Evolutionary conservation across 345 rosid species (phyloP), one percentile per base, ranked within the genome.

Genomic region (Camelina neglecta): DNA sequence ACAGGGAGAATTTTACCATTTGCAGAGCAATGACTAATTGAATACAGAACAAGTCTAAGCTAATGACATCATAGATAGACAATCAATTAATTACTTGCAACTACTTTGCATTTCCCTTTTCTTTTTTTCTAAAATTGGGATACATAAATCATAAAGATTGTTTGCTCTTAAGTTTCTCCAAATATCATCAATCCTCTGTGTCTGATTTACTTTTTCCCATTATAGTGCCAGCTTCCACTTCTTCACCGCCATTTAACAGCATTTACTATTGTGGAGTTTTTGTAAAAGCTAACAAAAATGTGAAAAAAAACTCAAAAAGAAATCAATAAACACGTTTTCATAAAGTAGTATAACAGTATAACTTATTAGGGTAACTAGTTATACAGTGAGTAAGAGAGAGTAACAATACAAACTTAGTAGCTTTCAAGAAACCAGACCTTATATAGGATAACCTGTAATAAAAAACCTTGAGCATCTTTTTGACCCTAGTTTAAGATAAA

Each of bases 191-290:
- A 72, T 51, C 29, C 36, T 72, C 56, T 66, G 36, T 66, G 77
- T 51, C 69, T 66, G 73, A 72, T 39, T 77, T 78, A 62, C 49
- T 26, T 60, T 72, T 65, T 65, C 68, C 73, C 31, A 72, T 72
- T 66, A 72, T 72, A 72, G 67, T 72, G 64, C 69, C 73, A 77
- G 81, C 77, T 73, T 78, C 71, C 74, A 47, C 63, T 66, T 26
- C 76, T 41, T 60, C 81, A 78, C 73, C 73, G 65, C 58, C 81
- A 72, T 78, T 73, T 78, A 72, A 78, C 81, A 78, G 78, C 81
- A 78, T 78, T 78, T 60, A 78, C 78, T 78, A 35, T 53, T 62
- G 69, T 72, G 63, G 21, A 50, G 57, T 78, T 50, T 69, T 72
- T 45, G 70, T 44, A 67, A 71, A 70, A 78, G 58, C 68, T 65